Evolutionary conservation across 768 basidiomycete species (phyloP).

Genomic region (Tylopilus rubrobrunneus): DNA sequence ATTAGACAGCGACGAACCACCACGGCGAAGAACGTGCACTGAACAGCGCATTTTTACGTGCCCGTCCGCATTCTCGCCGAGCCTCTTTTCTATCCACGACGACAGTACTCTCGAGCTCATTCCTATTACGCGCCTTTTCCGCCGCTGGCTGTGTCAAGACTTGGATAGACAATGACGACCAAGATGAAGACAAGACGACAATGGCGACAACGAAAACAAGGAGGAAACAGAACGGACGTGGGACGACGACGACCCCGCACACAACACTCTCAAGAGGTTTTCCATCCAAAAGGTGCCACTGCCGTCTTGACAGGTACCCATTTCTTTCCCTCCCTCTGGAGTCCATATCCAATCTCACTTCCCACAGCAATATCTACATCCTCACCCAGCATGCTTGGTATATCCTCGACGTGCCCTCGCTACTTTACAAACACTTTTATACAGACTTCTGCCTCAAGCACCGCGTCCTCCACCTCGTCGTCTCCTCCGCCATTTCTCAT

Average conservation of each 20-base stretch:
- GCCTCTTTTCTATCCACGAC: slow-evolving; percentile 55
- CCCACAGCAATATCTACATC: slow-evolving; percentile 56
- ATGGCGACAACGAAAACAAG: slow-evolving; percentile 14
- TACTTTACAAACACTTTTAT: slow-evolving; percentile 43
- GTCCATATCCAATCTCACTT: slow-evolving; percentile 10
- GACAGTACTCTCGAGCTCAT: slow-evolving; percentile 35
- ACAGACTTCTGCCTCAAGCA: slow-evolving; percentile 47
- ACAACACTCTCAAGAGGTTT: slow-evolving; percentile 41
- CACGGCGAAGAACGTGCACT: slow-evolving; percentile 2
- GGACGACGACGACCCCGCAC: slow-evolving; percentile 8
- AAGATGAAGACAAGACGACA: slow-evolving; percentile 22
- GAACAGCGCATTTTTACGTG: slow-evolving; percentile 27
- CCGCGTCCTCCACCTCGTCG: slow-evolving; percentile 46
- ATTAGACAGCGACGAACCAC: slow-evolving; percentile 18
- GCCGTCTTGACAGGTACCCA: slow-evolving; percentile 42
- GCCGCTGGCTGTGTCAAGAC: slow-evolving; percentile 39
- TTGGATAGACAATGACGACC: slow-evolving; percentile 33
- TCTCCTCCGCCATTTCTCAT: slow-evolving; percentile 34
- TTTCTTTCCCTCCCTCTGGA: neutral
- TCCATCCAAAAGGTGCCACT: slow-evolving; percentile 32
- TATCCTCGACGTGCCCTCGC: slow-evolving; percentile 45
- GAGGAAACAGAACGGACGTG: slow-evolving; percentile 16
- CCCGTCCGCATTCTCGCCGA: slow-evolving; percentile 56
- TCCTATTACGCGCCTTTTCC: slow-evolving; percentile 35
- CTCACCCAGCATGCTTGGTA: slow-evolving; percentile 67